Base-by-base conservation (phyloP, 2,329 filamentous ascomycete species). In the Juglanconis sp. region DNA sequence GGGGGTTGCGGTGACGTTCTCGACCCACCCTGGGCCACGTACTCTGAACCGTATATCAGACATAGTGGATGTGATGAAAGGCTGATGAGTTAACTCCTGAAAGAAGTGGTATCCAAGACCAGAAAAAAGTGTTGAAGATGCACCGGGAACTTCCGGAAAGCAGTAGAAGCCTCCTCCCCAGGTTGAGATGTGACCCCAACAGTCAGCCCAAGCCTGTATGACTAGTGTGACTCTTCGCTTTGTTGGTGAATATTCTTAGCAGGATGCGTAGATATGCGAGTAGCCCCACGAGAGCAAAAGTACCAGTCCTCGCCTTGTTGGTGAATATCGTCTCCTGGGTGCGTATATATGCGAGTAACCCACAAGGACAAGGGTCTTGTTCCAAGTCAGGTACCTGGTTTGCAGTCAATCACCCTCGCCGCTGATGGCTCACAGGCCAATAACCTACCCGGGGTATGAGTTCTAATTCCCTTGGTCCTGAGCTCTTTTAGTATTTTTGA, bases 1-100 rank as follows among this genome's bases (percentile, higher is more conserved):
- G 57, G 92, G 87, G 40, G 86, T 78, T 34, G 96, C 77, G 15
- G 84, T 84, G 56, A 96, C 76, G 3, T 86, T 88, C 38, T 87
- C 87, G 51, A 87, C 85, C 64, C 92, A 92, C 48, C 82, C 81
- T 1, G 92, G 92, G 10, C 87, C 88, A 62, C 91, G 87, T 53
- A 94, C 85, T 63, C 91, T 86, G 61, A 95, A 80, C 65, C 88
- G 85, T 83, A 96, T 94, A 8, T 69, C 48, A 46, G 59, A 46
- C 67, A 66, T 65, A 9, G 38, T 48, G 2, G 34, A 9, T 8
- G 13, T 51, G 15, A 3, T 34, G 46, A 15, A 31, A 8, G 9
- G n/a, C 17, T 17, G 3, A n/a, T 46, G 13, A 17, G 42, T 24
- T 8, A 17, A 5, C 3, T 46, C 6, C 15, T 46, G 4, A 11